phyloP scores from a whole-genome alignment of 2,329 filamentous ascomycete species.

The Trichoderma sp. region DNA sequence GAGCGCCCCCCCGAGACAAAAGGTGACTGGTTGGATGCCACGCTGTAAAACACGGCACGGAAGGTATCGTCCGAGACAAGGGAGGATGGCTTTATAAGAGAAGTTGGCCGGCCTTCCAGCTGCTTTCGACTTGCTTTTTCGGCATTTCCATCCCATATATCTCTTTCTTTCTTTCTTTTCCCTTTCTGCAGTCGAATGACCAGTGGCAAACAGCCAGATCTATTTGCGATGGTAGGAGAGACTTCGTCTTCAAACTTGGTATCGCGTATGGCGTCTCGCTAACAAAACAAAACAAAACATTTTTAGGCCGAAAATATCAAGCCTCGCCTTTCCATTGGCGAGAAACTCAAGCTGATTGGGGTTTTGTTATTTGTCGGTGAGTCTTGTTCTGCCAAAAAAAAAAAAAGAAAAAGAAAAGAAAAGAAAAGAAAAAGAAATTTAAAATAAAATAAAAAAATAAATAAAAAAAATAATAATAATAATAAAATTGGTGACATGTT shows the following conservation, averaged over 20 bases:
- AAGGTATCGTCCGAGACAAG: neutral
- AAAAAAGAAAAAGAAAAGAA: too few species aligned
- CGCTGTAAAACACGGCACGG: neutral
- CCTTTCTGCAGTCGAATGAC: neutral
- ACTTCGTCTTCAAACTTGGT: too few species aligned
- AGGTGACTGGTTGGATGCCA: neutral
- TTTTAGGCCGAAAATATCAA: constrained; percentile 16
- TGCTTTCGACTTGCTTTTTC: neutral
- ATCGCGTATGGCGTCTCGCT: neutral
- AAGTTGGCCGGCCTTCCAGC: neutral
- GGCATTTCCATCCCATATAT: neutral
- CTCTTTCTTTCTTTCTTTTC: too few species aligned
- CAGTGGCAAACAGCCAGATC: neutral
- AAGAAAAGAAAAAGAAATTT: too few species aligned
- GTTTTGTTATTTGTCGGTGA: constrained; percentile 22
- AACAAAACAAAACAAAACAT: too few species aligned
- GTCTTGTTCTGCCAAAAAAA: neutral
- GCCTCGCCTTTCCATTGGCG: constrained; percentile 24
- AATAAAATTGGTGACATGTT: neutral
- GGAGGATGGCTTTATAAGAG: neutral
- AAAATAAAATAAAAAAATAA: too few species aligned
- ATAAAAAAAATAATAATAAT: too few species aligned
- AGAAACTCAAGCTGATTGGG: constrained; percentile 20
- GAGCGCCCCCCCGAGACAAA: neutral
- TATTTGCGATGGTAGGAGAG: neutral